Conservation (phyloP, 2,329 filamentous ascomycete genomes). For the Curvularia sp. region DNA sequence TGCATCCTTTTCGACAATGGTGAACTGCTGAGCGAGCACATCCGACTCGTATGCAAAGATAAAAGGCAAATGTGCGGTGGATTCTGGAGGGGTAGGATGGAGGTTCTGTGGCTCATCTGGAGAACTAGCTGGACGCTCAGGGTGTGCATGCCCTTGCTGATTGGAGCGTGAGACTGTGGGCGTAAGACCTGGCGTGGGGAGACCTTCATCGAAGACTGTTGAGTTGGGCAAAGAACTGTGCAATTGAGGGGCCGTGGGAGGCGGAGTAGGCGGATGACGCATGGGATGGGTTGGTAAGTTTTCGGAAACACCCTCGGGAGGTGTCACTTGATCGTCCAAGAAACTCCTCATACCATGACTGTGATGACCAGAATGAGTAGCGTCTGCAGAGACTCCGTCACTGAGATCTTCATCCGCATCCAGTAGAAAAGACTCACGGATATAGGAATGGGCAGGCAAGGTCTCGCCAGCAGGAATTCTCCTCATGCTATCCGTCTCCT, state of each 20-base stretch:
- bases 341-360: constrained; percentile 56
- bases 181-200: constrained; percentile 50
- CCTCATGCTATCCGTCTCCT: constrained; percentile 61
- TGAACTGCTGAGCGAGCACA: constrained; percentile 81
- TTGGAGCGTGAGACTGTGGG: constrained; percentile 42
- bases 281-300: constrained; percentile 43
- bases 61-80: constrained; percentile 71
- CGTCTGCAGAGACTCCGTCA: constrained; percentile 61
- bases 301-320: constrained; percentile 43
- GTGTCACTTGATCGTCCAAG: constrained; percentile 57
- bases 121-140: constrained; percentile 28
- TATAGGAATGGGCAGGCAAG: constrained; percentile 45
- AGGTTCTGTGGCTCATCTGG: constrained; percentile 33
- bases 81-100: constrained; percentile 19
- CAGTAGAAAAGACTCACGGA: constrained; percentile 57
- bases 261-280: constrained; percentile 54
- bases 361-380: constrained; percentile 51
- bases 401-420: constrained; percentile 64
- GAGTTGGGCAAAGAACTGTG: constrained; percentile 36
- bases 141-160: constrained; percentile 29
- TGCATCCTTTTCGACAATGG: constrained; percentile 84
- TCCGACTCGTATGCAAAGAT: constrained; percentile 82
- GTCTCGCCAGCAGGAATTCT: constrained; percentile 56
- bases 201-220: constrained; percentile 44
- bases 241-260: constrained; percentile 49